phyloP scores from a whole-genome alignment of 2,329 filamentous ascomycete genomes.

The Onygenales sp. region DNA sequence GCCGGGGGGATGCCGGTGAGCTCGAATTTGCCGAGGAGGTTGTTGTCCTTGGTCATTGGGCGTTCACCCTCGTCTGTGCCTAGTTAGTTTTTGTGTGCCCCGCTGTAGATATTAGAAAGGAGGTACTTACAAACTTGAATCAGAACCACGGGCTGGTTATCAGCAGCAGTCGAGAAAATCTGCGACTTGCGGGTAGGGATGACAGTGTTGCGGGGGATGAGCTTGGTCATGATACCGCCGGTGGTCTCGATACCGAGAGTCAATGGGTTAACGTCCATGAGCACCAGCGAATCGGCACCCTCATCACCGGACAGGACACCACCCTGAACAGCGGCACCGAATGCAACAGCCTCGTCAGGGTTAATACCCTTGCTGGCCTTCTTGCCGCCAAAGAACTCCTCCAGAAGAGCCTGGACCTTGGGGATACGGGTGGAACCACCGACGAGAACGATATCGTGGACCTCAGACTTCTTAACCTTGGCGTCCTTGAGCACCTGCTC shows the following conservation, averaged over 20 bases:
- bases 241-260: constrained; percentile 97
- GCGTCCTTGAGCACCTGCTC: constrained; percentile 98
- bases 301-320: constrained; percentile 88
- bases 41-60: constrained; percentile 93
- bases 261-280: constrained; percentile 95
- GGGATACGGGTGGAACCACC: constrained; percentile 99
- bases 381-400: constrained; percentile 94
- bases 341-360: constrained; percentile 97
- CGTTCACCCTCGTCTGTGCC: constrained; percentile 68
- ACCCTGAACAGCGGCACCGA: constrained; percentile 93
- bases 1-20: constrained; percentile 91
- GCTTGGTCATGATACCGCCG: constrained; percentile 93
- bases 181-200: constrained; percentile 96
- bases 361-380: constrained; percentile 99
- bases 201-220: constrained; percentile 88
- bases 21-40: constrained; percentile 96
- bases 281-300: constrained; percentile 69
- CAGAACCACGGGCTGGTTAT: constrained; percentile 91
- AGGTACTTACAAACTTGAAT: constrained; percentile 67
- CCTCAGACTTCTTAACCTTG: constrained; percentile 90
- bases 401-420: constrained; percentile 88
- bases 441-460: constrained; percentile 94
- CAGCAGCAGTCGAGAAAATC: constrained; percentile 93
- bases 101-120: no score
- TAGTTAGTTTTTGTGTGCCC: constrained; percentile 11